Base-by-base conservation (phyloP, 108 stramenopile genomes). In the Nitzschia putrida region DNA sequence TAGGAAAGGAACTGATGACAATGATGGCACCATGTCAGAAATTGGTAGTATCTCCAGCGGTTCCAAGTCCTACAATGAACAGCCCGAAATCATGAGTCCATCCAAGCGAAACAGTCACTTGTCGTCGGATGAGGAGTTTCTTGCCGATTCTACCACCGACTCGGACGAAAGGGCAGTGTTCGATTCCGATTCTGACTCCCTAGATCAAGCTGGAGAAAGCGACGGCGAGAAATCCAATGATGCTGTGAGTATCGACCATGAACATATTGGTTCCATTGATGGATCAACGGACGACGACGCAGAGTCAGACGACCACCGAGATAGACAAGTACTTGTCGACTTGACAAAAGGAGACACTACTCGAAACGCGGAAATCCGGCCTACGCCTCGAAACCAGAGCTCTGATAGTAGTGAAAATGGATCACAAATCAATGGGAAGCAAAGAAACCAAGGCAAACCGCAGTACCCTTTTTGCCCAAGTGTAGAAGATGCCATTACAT, bases 401-500 rank as follows among this genome's bases (percentile, higher is more conserved):
- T 65, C 54, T 14, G 20, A 34, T 34, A 50, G 53, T 12, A 20
- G 13, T 43, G 55, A 66, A 14, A 37, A 58, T 18, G 14, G 3
- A 49, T 16, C 18, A 7, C 66, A 56, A 54, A 43, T 18, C 22
- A 53, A 47, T 18, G 47, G 54, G 37, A 55, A 61, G 8, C 8
- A 39, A 16, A 29, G 40, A 58, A 53, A 53, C 10, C n/a, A 1
- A 40, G 29, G 18, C 57, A 58, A 57, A 49, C 72, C 44, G 3
- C 40, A 25, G 24, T 51, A 26, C 14, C 76, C 58, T 8, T 2
- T 40, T 13, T 92, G 91, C 69, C 78, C 88, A 39, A 83, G 83
- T 12, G 71, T 42, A 38, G 68, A 59, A 52, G 91, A 93, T 55
- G 84, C 76, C 34, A 88, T 93, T 64, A 93, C 92, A 37, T 59